Base-by-base conservation (phyloP, 164 flowering plant species). In the Stephania cephalantha region DNA sequence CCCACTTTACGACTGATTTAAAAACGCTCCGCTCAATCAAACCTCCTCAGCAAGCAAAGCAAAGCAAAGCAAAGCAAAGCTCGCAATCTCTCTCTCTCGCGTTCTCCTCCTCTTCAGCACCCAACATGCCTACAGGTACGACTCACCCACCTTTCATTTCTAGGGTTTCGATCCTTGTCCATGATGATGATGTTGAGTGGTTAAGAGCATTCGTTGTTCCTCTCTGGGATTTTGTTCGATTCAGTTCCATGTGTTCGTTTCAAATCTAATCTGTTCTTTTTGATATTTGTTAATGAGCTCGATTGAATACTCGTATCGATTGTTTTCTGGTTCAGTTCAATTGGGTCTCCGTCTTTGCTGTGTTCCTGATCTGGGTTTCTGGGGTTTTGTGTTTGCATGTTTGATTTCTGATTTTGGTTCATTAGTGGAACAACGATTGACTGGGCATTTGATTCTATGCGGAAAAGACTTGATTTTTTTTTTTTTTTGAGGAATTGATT, bases 81-180 rank as follows among this genome's bases (percentile, higher is more conserved):
- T 58, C 64, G 1, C 64, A n/a, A n/a, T 15, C 5, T 58, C 20
- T 15, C 29, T 61, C 66, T 61, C 66, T 61, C 25, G 66, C 20
- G 20, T 7, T n/a, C 17, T 52, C 58, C 58, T 52, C 58, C 3
- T 35, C 65, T 9, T 2, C 35, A 42, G 75, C 74, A 72, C 42
- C 42, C 42, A 77, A 68, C 77, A 82, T 82, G 85, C 80, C 77
- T 73, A 82, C 77, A 71, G 85, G 85, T 82, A 7, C 17, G 79
- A 45, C 11, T 25, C 7, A 58, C 25, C 11, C 0, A 18, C 8
- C 8, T 71, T n/a, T 35, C 11, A n/a, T n/a, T 67, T 55, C 55
- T 46, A 30, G 13, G 13, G 9, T 66, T 66, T 66, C 69, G 5
- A 29, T 53, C 9, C 17, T 72, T 53, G 25, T 22, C 65, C 20